phyloP scores from a whole-genome alignment of 305 asterid species.

The Fraxinus platypoda region DNA sequence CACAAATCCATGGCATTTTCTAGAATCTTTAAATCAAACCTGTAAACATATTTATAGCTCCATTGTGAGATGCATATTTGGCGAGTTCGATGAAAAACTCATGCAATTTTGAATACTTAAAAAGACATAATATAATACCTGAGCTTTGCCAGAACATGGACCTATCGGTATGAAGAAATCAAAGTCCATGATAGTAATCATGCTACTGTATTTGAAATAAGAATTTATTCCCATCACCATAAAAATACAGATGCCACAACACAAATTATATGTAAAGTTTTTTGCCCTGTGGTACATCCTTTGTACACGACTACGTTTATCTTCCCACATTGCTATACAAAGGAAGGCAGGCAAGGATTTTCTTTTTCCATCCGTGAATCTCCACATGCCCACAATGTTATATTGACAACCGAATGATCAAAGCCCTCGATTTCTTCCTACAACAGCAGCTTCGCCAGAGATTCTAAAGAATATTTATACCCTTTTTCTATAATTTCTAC shows the following conservation, averaged over 20 bases:
- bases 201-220: slow-evolving; percentile 51
- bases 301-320: slow-evolving; percentile 43
- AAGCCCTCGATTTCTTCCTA: slow-evolving; percentile 77
- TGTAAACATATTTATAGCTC: slow-evolving; percentile 25
- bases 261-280: neutral
- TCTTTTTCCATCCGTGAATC: slow-evolving; percentile 58
- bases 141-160: slow-evolving; percentile 61
- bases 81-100: neutral
- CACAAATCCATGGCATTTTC: slow-evolving; percentile 77
- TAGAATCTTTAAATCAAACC: slow-evolving; percentile 54
- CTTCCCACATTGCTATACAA: slow-evolving; percentile 82
- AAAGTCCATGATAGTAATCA: slow-evolving; percentile 64
- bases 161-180: slow-evolving; percentile 63
- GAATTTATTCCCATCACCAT: neutral
- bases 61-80: neutral
- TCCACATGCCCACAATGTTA: slow-evolving; percentile 80
- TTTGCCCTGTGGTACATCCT: neutral
- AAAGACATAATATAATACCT: slow-evolving; percentile 37
- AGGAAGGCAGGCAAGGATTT: slow-evolving; percentile 58
- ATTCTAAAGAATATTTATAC: slow-evolving; percentile 46
- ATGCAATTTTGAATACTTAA: neutral
- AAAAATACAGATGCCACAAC: neutral
- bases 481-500: slow-evolving; percentile 5
- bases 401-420: slow-evolving; percentile 69
- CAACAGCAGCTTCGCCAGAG: slow-evolving; percentile 80